Evolutionary conservation across 2,329 filamentous ascomycete genomes (phyloP).

Genomic region (Clonostachys rosea): DNA sequence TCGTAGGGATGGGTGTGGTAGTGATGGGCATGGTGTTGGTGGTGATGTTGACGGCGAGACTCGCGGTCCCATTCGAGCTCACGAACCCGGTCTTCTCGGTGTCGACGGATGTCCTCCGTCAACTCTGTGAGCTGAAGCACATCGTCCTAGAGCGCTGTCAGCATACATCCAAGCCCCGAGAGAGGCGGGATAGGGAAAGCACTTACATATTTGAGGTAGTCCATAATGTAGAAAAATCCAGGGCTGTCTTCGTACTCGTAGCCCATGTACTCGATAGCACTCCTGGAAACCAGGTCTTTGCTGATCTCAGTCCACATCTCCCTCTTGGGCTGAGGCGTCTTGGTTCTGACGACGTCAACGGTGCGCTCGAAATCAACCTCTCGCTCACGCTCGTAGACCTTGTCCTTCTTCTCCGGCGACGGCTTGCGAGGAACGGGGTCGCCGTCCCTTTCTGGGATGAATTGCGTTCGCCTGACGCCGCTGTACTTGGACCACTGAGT

Average conservation of each 20-base stretch:
- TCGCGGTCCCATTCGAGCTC: conserved; percentile 57
- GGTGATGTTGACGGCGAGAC: conserved; percentile 33
- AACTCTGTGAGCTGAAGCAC: conserved; percentile 79
- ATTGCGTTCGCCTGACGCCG: conserved; percentile 69
- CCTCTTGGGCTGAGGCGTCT: conserved; percentile 38
- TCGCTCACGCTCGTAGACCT: conserved; percentile 32
- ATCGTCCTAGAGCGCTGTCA: conserved; percentile 63
- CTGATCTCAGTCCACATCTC: conserved; percentile 97
- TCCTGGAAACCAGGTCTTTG: conserved; percentile 81
- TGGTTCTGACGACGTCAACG: conserved; percentile 43
- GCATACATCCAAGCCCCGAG: conserved; percentile 6
- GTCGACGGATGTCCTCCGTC: conserved; percentile 74
- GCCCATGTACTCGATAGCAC: conserved; percentile 79
- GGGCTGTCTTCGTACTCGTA: conserved; percentile 92
- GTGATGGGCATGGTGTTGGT: conserved; percentile 14
- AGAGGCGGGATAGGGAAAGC: not conserved
- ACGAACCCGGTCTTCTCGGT: conserved; percentile 44
- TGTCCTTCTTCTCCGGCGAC: conserved; percentile 32
- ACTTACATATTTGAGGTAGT: conserved; percentile 83
- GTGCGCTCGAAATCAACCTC: conserved; percentile 52
- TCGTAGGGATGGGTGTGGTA: conserved; percentile 17
- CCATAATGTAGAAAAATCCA: conserved; percentile 86
- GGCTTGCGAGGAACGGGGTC: conserved; percentile 17
- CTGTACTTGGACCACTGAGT: conserved; percentile 77
- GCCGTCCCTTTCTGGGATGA: conserved; percentile 63